A percentile compares a stretch with the other conserved stretches of the same genome.
These are phyloP conservation scores for Aegilops umbellulata DNA, from an alignment of 176 grass and related monocot genomes.

Conservation along the genomic window DNA sequence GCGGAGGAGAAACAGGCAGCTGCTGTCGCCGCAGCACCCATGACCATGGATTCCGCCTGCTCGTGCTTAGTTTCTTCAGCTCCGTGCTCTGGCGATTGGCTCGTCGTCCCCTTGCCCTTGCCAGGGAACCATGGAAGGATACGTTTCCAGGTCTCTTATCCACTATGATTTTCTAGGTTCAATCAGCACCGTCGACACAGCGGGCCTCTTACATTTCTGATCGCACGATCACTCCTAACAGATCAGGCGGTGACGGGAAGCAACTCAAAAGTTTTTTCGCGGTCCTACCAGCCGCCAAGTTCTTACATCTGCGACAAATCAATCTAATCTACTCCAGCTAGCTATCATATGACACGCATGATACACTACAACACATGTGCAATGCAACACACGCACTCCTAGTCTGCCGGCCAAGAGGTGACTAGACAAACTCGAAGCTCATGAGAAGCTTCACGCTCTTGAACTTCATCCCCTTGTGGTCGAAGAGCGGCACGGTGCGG, in stretches of 20 bases:
- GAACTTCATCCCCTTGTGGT: constrained; percentile 63
- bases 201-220: neutral
- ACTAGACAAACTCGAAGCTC: constrained; percentile 72
- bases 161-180: constrained; percentile 1
- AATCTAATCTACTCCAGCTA: constrained; percentile 8
- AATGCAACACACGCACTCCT: constrained; percentile 13
- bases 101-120: neutral
- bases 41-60: constrained; percentile 28
- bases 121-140: neutral
- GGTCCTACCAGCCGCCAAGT: neutral
- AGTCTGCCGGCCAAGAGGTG: neutral
- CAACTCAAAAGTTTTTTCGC: neutral
- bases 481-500: constrained; percentile 63
- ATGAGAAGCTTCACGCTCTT: constrained; percentile 83
- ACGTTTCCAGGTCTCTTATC: constrained; percentile 18
- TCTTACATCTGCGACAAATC: neutral
- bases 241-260: constrained; percentile 1
- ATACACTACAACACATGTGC: neutral
- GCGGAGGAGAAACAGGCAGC: neutral
- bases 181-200: constrained; percentile 23
- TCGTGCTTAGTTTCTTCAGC: neutral
- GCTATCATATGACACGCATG: neutral
- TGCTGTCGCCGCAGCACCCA: constrained; percentile 16
- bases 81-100: neutral
- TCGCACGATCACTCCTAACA: constrained; percentile 2